phyloP scores from a whole-genome alignment of 441 rosid genomes.

The Syzygium malaccense region DNA sequence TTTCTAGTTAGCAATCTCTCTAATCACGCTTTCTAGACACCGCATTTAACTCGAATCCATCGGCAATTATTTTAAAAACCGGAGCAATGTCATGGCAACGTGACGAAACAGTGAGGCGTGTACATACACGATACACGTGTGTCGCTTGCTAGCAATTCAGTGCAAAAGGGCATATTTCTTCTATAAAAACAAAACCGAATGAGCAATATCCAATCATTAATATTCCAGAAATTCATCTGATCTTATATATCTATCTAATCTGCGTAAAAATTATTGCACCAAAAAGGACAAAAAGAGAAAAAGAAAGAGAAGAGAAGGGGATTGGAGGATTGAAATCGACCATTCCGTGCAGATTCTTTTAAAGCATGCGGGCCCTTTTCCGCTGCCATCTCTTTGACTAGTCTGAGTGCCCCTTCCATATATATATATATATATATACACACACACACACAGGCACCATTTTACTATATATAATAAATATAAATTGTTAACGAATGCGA shows the following conservation, averaged over 20 bases:
- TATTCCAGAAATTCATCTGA: too few relatives aligned
- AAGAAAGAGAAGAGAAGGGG: fast-evolving
- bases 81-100: neutral
- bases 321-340: neutral
- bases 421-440: neutral
- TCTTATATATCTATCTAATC: neutral
- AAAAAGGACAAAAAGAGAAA: neutral
- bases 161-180: too few relatives aligned
- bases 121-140: neutral
- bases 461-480: neutral
- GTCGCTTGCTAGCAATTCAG: too few relatives aligned
- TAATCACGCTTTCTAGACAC: neutral
- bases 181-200: too few relatives aligned
- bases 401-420: neutral
- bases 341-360: neutral
- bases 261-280: neutral
- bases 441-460: too few relatives aligned
- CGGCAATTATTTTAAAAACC: neutral
- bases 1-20: neutral
- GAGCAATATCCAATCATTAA: too few relatives aligned
- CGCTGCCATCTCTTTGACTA: neutral
- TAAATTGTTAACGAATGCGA: neutral
- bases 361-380: neutral
- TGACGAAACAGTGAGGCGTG: neutral
- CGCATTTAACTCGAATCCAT: neutral